Conservation (phyloP, 2,329 filamentous ascomycete species). For the Alternaria conjuncta region DNA sequence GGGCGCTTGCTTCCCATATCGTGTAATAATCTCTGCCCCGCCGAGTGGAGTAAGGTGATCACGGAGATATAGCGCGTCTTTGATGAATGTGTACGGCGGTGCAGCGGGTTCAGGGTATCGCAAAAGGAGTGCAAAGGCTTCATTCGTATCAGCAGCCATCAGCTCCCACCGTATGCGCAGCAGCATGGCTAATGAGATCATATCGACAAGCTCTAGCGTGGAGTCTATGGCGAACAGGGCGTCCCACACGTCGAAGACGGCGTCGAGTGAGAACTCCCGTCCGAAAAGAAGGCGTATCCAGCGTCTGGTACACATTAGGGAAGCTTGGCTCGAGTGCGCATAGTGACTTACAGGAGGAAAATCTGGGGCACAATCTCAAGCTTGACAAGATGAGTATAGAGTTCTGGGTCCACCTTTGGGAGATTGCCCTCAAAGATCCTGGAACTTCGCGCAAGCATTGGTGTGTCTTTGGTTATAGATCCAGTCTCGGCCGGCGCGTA, state of each 20-base stretch:
- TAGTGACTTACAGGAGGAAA: constrained; percentile 77
- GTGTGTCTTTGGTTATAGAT: constrained; percentile 56
- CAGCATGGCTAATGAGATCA: constrained; percentile 94
- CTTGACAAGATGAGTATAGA: constrained; percentile 78
- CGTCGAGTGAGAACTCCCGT: constrained; percentile 87
- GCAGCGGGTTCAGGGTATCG: constrained; percentile 76
- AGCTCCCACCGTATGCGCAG: constrained; percentile 90
- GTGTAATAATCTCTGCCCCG: constrained; percentile 70
- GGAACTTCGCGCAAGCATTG: constrained; percentile 84
- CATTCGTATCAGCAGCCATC: constrained; percentile 84
- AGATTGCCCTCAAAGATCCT: constrained; percentile 86
- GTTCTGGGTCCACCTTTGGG: constrained; percentile 78
- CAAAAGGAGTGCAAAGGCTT: constrained; percentile 79
- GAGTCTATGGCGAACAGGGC: constrained; percentile 86
- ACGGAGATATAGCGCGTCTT: constrained; percentile 79
- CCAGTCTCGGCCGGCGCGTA: constrained; percentile 70
- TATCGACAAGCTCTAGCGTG: constrained; percentile 78
- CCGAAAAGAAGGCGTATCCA: constrained; percentile 95
- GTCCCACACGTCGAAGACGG: constrained; percentile 88
- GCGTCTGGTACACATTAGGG: constrained; percentile 62
- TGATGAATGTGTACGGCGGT: constrained; percentile 79
- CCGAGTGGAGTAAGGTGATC: constrained; percentile 68
- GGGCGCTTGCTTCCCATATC: constrained; percentile 66
- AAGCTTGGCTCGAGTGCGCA: not conserved
- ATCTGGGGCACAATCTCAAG: constrained; percentile 96